Evolutionary conservation across 164 flowering plant genomes (phyloP).

Genomic region (Vitis rupestris): DNA sequence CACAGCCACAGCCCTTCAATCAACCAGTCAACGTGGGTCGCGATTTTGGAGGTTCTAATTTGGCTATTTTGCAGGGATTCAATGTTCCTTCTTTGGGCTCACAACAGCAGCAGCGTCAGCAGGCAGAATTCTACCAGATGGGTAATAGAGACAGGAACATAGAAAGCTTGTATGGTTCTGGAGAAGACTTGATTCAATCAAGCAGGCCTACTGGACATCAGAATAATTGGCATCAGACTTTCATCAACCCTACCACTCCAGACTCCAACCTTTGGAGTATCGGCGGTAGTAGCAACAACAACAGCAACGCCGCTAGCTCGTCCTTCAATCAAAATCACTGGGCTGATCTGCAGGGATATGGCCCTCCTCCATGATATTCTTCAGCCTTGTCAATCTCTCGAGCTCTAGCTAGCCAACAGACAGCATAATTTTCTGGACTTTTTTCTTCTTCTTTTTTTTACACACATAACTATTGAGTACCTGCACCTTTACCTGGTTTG

Average conservation of each 20-base stretch:
- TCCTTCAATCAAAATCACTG: constrained; percentile 26
- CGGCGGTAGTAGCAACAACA: constrained; percentile 1
- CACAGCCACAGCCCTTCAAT: constrained; percentile 10
- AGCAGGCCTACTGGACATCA: constrained; percentile 16
- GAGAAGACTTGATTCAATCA: constrained; percentile 14
- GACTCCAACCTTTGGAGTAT: constrained; percentile 14
- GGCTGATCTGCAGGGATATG: constrained; percentile 38
- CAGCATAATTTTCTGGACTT: neutral
- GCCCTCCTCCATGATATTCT: constrained; percentile 21
- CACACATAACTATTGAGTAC: no score
- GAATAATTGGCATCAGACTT: constrained; percentile 19
- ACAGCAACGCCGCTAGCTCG: neutral
- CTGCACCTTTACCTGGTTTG: neutral
- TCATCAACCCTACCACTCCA: constrained; percentile 12
- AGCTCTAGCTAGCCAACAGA: neutral
- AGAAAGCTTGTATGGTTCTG: constrained; percentile 2
- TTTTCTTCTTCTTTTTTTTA: constrained; percentile 1
- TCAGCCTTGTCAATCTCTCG: neutral
- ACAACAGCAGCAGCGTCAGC: constrained; percentile 14
- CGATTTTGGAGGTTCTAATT: constrained; percentile 21
- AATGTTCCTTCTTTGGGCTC: constrained; percentile 19
- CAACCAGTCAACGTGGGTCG: constrained; percentile 19
- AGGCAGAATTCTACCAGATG: constrained; percentile 14
- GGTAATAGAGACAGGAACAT: constrained; percentile 12
- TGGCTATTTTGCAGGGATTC: constrained; percentile 31